Evolutionary conservation across 176 grass and related monocot species (phyloP), one percentile per base, ranked within the genome.

Genomic region (Rhynchospora pubera): DNA sequence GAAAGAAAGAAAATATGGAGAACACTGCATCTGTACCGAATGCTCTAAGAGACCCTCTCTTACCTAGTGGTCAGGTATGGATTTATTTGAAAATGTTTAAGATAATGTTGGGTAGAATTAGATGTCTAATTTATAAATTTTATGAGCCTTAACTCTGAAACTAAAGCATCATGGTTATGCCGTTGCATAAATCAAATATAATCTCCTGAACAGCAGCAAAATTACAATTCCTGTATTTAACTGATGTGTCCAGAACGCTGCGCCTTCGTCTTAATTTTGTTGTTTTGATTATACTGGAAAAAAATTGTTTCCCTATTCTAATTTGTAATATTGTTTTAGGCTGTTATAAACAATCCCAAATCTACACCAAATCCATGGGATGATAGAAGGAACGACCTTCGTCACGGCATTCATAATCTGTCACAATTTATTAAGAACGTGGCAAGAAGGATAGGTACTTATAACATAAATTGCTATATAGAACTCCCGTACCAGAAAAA

Each of bases 21-120:
- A 53, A 47, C 71, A 28, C 79, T 10, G 13, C 43, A 45, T 64
- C 57, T 26, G 16, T 65, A 30, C 57, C 39, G 50, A 30, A 81
- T 81, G 3, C 60, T 51, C 19, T 81, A 43, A 65, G 79, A 81
- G 79, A 81, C 15, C 79, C 79, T 65, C 79, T 81, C 58, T 65
- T 81, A 64, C 42, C 32, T 16, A 62, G 23, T 7, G 77, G 19
- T 53, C 47, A 75, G 71, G 71, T 75, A 75, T 1, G 23, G 22
- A 75, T 53, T 75, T 75, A 68, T 68, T 30, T 39, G 42, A 6
- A 28, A 68, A 9, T 28, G 26, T 28, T 26, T 26, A 52, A 28
- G 22, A 30, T 75, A 43, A 28, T 16, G 15, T 23, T 32, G 65
- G 65, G n/a, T n/a, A n/a, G n/a, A n/a, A n/a, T 5, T 16, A 30